Evolutionary conservation across 1,139 yeast genomes (phyloP).

Genomic region (Debaryomyces coudertii): DNA sequence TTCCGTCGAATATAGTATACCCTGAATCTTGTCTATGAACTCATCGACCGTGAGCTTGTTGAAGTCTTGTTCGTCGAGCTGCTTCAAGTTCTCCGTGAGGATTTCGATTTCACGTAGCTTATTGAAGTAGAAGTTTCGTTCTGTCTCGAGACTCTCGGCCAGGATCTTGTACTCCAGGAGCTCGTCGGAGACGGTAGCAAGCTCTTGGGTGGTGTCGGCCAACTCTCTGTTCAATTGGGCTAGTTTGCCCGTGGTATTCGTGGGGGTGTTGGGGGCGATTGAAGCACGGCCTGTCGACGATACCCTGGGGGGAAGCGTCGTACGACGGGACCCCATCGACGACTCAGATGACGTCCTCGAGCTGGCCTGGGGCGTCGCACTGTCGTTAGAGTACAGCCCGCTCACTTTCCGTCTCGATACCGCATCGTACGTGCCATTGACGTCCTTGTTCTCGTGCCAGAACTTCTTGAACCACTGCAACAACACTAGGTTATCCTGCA

Average conservation of each 20-base stretch:
- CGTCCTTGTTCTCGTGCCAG: constrained; percentile 76
- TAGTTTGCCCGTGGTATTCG: constrained; percentile 20
- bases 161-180: constrained; percentile 54
- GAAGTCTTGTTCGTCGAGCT: constrained; percentile 34
- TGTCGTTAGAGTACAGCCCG: neutral
- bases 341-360: constrained; percentile 15
- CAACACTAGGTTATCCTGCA: constrained; percentile 93
- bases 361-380: constrained; percentile 11
- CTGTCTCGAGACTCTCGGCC: constrained; percentile 66
- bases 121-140: constrained; percentile 87
- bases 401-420: constrained; percentile 28
- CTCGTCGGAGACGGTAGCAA: constrained; percentile 51
- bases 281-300: constrained; percentile 15
- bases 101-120: constrained; percentile 89
- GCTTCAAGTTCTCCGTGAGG: constrained; percentile 67
- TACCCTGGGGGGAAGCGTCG: constrained; percentile 15
- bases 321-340: constrained; percentile 14
- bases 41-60: constrained; percentile 36
- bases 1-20: constrained; percentile 76
- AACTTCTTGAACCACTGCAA: constrained; percentile 87
- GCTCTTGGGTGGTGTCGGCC: constrained; percentile 33
- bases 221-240: constrained; percentile 24
- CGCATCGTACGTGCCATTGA: constrained; percentile 69
- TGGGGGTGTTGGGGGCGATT: constrained; percentile 15
- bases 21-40: constrained; percentile 65